Evolutionary conservation across 352 stramenopile species (phyloP).

Genomic region (Thalassiosira livingstoniorum): DNA sequence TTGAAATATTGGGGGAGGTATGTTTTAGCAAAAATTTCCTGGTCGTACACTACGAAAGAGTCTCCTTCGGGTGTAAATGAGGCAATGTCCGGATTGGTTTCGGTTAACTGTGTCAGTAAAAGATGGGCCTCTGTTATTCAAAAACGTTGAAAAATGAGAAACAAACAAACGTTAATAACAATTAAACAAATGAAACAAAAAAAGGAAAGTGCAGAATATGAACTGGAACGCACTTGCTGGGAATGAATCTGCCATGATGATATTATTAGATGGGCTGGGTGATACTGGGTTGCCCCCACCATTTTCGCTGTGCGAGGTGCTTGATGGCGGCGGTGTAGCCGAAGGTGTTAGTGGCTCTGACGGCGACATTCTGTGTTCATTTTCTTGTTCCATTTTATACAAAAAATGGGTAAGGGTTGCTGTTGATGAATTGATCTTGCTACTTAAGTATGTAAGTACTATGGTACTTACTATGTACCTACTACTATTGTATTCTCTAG

Average conservation of each 20-base stretch:
- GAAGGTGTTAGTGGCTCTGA: too few relatives aligned
- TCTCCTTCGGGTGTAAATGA: constrained; percentile 28
- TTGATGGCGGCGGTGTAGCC: too few relatives aligned
- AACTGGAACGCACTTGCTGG: constrained; percentile 8
- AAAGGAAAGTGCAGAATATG: not conserved
- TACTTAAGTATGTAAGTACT: too few relatives aligned
- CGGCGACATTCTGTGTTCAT: too few relatives aligned
- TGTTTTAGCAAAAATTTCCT: constrained; percentile 18
- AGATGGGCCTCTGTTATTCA: constrained; percentile 19
- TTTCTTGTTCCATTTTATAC: too few relatives aligned
- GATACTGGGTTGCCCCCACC: too few relatives aligned
- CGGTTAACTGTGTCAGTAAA: constrained; percentile 14
- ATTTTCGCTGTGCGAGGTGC: too few relatives aligned
- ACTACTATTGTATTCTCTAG: too few relatives aligned
- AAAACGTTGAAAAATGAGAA: not conserved
- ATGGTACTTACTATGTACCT: too few relatives aligned
- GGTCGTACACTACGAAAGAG: constrained; percentile 33
- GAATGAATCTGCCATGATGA: constrained; percentile 9
- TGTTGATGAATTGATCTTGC: too few relatives aligned
- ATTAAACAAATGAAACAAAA: not conserved
- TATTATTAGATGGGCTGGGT: too few relatives aligned
- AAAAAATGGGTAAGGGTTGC: too few relatives aligned
- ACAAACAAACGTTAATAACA: not conserved
- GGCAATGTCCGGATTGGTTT: constrained; percentile 15
- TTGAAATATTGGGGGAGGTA: constrained; percentile 48